These are phyloP conservation scores for Aspergillus sojae DNA, from an alignment of 2,329 filamentous ascomycete genomes.

Conservation along the genomic window DNA sequence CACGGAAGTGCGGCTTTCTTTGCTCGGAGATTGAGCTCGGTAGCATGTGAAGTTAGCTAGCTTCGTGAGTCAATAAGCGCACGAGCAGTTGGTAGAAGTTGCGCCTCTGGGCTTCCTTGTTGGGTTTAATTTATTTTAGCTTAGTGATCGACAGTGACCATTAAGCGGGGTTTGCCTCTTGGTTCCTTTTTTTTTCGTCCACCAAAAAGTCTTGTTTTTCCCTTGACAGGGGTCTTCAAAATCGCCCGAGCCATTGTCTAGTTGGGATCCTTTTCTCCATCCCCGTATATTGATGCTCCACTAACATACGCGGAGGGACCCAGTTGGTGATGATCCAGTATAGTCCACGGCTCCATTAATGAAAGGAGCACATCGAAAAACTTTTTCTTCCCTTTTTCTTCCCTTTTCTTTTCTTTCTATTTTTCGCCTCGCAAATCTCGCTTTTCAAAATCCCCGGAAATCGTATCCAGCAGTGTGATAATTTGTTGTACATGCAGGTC, in stretches of 20 bases:
- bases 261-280: background rate
- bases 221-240: background rate
- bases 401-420: background rate
- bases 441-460: background rate
- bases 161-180: conserved; percentile 16
- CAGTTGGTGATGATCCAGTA: background rate
- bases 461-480: background rate
- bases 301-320: conserved; percentile 2
- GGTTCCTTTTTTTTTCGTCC: conserved; percentile 13
- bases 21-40: conserved; percentile 14
- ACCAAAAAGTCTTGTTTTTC: conserved; percentile 18
- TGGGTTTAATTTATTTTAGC: conserved; percentile 12
- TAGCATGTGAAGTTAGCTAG: conserved; percentile 20
- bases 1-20: conserved; percentile 5
- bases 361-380: background rate
- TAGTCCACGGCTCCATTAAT: background rate
- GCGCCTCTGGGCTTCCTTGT: conserved; percentile 1
- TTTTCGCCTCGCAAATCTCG: background rate
- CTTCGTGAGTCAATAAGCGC: background rate
- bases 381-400: background rate
- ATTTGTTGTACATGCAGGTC: background rate
- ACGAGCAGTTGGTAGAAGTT: background rate
- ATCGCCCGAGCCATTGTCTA: background rate
- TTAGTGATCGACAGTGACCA: conserved; percentile 16
- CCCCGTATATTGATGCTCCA: conserved; percentile 4